These are phyloP conservation scores for Teratosphaeriaceae sp. DNA, from an alignment of 2,329 filamentous ascomycete species.

Conservation along the genomic window DNA sequence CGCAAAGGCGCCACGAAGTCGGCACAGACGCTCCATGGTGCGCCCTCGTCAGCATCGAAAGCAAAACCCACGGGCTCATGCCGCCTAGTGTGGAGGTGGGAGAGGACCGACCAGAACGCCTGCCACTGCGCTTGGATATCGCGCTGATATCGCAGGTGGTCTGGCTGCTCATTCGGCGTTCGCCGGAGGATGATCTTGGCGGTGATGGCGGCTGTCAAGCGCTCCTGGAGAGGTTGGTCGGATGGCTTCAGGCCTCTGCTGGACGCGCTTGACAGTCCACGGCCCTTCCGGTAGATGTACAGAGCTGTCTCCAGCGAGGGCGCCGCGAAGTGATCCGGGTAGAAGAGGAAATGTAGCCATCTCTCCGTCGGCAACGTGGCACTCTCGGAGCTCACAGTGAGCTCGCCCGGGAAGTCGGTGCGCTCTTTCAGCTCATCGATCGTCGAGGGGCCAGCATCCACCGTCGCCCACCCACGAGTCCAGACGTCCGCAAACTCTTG, in stretches of 20 bases:
- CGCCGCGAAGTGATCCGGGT: slow-evolving; percentile 72
- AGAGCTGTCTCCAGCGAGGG: slow-evolving; percentile 79
- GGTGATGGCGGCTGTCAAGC: slow-evolving; percentile 65
- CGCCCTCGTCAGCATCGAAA: slow-evolving; percentile 61
- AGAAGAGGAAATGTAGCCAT: slow-evolving; percentile 79
- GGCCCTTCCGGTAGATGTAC: slow-evolving; percentile 67
- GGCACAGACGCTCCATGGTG: slow-evolving; percentile 79
- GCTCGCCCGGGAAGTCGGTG: slow-evolving; percentile 31
- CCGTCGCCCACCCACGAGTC: slow-evolving; percentile 46
- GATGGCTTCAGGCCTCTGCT: slow-evolving; percentile 38
- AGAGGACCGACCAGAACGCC: slow-evolving; percentile 76
- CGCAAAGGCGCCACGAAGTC: slow-evolving; percentile 75
- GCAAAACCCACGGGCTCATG: slow-evolving; percentile 74
- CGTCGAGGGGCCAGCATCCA: slow-evolving; percentile 36
- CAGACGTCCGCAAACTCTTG: slow-evolving; percentile 60
- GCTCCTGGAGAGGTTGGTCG: slow-evolving; percentile 62
- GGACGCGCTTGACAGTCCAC: slow-evolving; percentile 31
- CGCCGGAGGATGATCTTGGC: slow-evolving; percentile 61
- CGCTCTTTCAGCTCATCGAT: slow-evolving; percentile 34
- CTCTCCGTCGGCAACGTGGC: slow-evolving; percentile 50
- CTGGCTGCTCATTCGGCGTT: slow-evolving; percentile 56
- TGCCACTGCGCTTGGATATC: slow-evolving; percentile 82
- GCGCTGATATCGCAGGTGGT: slow-evolving; percentile 67
- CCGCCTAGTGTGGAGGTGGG: slow-evolving; percentile 79
- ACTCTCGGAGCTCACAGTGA: slow-evolving; percentile 22